Evolutionary conservation across 2,329 filamentous ascomycete species (phyloP).

Genomic region (Botrytis deweyae): DNA sequence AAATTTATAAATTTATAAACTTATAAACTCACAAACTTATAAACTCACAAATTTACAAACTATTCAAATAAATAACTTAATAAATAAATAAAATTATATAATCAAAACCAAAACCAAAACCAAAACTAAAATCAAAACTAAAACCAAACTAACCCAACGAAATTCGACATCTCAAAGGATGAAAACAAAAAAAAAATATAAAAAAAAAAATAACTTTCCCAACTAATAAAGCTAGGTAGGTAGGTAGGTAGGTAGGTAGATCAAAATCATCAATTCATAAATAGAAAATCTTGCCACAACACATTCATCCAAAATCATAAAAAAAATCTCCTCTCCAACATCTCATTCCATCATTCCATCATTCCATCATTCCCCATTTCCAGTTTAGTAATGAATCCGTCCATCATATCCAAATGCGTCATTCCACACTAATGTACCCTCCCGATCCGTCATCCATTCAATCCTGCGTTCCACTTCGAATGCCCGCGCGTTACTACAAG

Average conservation of each 20-base stretch:
- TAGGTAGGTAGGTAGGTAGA: neutral
- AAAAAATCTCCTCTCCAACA: neutral
- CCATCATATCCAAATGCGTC: neutral
- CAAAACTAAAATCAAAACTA: neutral
- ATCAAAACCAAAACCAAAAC: neutral
- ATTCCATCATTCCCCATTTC: neutral
- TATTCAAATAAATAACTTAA: neutral
- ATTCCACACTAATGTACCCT: slow-evolving; percentile 7
- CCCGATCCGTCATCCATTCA: neutral
- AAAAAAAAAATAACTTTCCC: neutral
- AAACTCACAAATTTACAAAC: neutral
- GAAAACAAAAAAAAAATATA: neutral
- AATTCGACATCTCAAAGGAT: neutral
- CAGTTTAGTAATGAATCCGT: slow-evolving; percentile 7
- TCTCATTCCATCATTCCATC: neutral
- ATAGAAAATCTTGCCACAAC: neutral
- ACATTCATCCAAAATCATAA: neutral
- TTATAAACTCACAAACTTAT: neutral
- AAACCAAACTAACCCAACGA: neutral
- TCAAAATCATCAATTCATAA: slow-evolving; percentile 13
- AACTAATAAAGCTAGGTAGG: neutral
- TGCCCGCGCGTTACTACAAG: slow-evolving; percentile 6
- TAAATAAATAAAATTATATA: neutral
- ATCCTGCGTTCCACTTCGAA: neutral
- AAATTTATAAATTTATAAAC: neutral